phyloP scores from a whole-genome alignment of 768 basidiomycete species.

The Artomyces pyxidatus region DNA sequence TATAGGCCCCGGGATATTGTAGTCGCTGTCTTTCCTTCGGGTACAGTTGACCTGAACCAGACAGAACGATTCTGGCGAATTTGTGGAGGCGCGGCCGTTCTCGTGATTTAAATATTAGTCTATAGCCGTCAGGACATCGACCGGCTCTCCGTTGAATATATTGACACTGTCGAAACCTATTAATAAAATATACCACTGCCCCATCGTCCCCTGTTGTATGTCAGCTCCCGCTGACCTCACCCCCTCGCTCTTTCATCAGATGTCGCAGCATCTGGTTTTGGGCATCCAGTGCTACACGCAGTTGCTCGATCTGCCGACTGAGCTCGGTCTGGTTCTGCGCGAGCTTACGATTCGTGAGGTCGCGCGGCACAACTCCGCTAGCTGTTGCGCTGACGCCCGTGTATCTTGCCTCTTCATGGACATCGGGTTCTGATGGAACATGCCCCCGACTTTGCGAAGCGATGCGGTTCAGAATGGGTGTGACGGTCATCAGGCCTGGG shows the following conservation, averaged over 20 bases:
- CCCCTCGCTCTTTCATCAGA: conserved; percentile 15
- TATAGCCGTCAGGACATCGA: too few relatives aligned
- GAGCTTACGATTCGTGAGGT: conserved; percentile 51
- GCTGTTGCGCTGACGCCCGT: not conserved
- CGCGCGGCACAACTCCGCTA: conserved; percentile 17
- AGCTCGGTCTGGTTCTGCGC: conserved; percentile 63
- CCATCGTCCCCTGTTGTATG: too few relatives aligned
- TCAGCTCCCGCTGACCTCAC: conserved; percentile 4
- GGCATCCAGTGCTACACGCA: conserved; percentile 45
- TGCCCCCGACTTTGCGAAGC: not conserved
- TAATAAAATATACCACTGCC: too few relatives aligned
- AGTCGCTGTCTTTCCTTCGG: too few relatives aligned
- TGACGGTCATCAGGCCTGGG: not conserved
- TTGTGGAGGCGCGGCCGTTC: too few relatives aligned
- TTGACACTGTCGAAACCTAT: too few relatives aligned
- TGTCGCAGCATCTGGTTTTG: conserved; percentile 46
- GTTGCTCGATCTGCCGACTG: conserved; percentile 53
- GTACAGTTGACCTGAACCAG: too few relatives aligned
- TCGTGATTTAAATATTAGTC: too few relatives aligned
- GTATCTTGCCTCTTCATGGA: not conserved
- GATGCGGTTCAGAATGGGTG: not conserved
- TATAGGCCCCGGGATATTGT: too few relatives aligned
- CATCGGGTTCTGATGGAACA: not conserved
- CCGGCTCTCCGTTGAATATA: too few relatives aligned
- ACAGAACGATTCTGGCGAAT: too few relatives aligned